These are phyloP conservation scores for Ophiobolus disseminans DNA, from an alignment of 2,329 filamentous ascomycete genomes.

Conservation along the genomic window DNA sequence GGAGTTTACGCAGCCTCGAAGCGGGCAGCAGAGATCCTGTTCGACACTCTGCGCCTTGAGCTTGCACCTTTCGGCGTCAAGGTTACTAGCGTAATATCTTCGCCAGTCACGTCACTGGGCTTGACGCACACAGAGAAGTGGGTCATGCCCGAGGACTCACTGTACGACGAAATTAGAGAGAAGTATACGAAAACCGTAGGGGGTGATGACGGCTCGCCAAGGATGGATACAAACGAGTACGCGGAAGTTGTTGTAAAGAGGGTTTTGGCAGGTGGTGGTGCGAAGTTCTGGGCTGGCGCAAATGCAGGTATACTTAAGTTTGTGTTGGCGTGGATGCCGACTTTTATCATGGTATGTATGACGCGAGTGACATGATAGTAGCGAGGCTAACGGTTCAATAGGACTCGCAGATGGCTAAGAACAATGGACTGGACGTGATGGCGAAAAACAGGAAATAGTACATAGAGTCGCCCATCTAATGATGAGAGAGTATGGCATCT, in stretches of 20 bases:
- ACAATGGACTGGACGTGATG: conserved; percentile 3
- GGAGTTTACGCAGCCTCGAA: conserved; percentile 44
- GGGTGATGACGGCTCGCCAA: conserved; percentile 10
- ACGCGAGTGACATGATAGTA: neutral
- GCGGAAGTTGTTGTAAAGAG: conserved; percentile 21
- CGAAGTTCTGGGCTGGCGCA: conserved; percentile 5
- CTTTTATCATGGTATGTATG: neutral
- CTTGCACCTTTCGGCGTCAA: conserved; percentile 22
- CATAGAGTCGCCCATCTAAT: no score
- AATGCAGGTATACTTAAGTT: conserved; percentile 1
- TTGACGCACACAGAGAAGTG: conserved; percentile 1
- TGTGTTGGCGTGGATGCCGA: neutral
- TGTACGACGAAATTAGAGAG: conserved; percentile 4
- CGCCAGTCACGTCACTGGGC: conserved; percentile 9
- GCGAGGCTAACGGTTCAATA: neutral
- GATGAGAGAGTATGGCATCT: conserved; percentile 31
- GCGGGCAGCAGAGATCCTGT: conserved; percentile 40
- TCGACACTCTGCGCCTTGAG: conserved; percentile 24
- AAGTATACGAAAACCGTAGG: conserved; percentile 1
- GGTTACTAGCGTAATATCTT: conserved; percentile 20
- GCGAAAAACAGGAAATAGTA: conserved; percentile 2
- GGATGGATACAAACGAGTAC: conserved; percentile 9
- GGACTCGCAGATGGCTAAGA: neutral
- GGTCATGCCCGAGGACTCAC: conserved; percentile 8
- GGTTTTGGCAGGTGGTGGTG: neutral